phyloP scores from a whole-genome alignment of 768 basidiomycete genomes.

The Scleroderma bovista region DNA sequence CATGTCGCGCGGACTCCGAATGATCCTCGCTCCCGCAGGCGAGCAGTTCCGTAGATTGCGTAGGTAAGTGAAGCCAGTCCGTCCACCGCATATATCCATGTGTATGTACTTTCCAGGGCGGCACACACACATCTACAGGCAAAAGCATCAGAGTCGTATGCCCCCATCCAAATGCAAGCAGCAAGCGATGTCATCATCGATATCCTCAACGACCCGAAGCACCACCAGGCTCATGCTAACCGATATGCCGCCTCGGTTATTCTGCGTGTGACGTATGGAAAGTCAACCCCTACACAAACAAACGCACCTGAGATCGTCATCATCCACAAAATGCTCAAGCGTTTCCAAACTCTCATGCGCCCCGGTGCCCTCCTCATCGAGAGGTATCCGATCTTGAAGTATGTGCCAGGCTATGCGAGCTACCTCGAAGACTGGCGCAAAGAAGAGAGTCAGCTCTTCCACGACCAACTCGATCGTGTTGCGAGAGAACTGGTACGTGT shows the following conservation, averaged over 20 bases:
- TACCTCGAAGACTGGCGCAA: constrained; percentile 50
- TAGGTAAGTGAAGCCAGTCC: constrained; percentile 29
- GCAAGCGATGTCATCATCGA: constrained; percentile 29
- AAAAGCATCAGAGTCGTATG: constrained; percentile 44
- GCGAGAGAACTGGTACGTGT: constrained; percentile 37
- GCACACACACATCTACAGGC: constrained; percentile 56
- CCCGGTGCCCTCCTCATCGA: constrained; percentile 35
- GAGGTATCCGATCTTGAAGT: constrained; percentile 32
- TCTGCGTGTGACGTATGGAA: constrained; percentile 31
- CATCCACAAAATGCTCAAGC: constrained; percentile 30
- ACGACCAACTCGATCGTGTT: constrained; percentile 44
- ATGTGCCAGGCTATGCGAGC: constrained; percentile 58
- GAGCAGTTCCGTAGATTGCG: constrained; percentile 59
- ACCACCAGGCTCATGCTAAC: constrained; percentile 53
- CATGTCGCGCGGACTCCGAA: constrained; percentile 52
- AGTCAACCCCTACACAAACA: constrained; percentile 24
- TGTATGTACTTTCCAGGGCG: constrained; percentile 31
- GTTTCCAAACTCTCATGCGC: constrained; percentile 32
- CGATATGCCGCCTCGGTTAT: constrained; percentile 34
- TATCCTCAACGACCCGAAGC: constrained; percentile 26
- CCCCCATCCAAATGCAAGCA: constrained; percentile 39
- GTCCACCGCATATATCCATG: not conserved
- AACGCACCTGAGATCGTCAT: constrained; percentile 28
- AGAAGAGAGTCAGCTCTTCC: constrained; percentile 53
- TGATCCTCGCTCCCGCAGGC: constrained; percentile 50